A percentile compares a stretch with the other conserved stretches of the same genome.
Conservation (phyloP, 371 early-diverging fungal species). For the Apophysomyces variabilis region DNA sequence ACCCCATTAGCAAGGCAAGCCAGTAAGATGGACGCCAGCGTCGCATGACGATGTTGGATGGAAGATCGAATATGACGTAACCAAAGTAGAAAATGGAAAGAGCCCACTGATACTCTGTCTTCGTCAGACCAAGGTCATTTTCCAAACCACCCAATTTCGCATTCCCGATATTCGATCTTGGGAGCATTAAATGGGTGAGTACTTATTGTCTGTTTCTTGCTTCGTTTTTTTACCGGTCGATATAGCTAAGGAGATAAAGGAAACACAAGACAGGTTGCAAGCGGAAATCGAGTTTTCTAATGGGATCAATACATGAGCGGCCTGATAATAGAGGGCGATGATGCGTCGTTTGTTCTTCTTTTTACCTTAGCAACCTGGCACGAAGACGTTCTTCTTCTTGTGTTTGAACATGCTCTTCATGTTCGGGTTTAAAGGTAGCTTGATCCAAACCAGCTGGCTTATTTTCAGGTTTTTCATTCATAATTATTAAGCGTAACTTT, state of each 20-base stretch:
- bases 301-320: conserved; percentile 7
- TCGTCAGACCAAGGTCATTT: conserved; percentile 29
- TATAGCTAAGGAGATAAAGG: conserved; percentile 40
- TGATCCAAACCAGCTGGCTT: not conserved
- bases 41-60: conserved; percentile 43
- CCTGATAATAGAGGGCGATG: not conserved
- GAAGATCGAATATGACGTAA: conserved; percentile 44
- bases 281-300: conserved; percentile 39
- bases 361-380: not conserved
- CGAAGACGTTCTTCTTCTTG: conserved; percentile 1
- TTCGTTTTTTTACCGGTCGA: conserved; percentile 34
- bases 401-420: conserved; percentile 1
- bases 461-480: not conserved
- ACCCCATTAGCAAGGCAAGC: conserved; percentile 31
- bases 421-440: not conserved
- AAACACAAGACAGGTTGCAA: conserved; percentile 39
- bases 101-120: conserved; percentile 9
- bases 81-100: conserved; percentile 28
- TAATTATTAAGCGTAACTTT: too few species aligned
- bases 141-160: conserved; percentile 47
- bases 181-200: too few species aligned
- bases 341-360: not conserved
- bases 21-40: conserved; percentile 29
- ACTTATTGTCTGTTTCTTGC: not conserved
- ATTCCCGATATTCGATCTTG: conserved; percentile 50